Percentiles rank a stretch among this genome's conserved stretches.
Conservation (phyloP, 352 stramenopile species). For the Phytophthora multivora region DNA sequence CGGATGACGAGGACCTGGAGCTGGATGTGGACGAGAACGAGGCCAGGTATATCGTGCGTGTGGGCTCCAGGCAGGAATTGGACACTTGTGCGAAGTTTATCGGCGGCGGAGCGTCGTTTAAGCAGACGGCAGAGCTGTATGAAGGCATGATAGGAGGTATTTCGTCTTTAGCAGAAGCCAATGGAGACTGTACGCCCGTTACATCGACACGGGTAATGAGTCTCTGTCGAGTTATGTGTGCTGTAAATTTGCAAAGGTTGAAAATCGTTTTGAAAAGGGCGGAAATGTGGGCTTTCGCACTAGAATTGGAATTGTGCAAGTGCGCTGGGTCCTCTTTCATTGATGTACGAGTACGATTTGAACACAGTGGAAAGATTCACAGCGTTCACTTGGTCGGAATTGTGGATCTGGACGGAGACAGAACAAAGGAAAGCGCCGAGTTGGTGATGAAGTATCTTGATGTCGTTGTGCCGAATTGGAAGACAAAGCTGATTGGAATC, state of each 20-base stretch:
- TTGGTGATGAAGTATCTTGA: slow-evolving; percentile 25
- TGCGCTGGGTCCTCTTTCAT: slow-evolving; percentile 24
- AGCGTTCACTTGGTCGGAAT: slow-evolving; percentile 28
- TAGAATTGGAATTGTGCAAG: slow-evolving; percentile 15
- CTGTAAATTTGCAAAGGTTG: slow-evolving; percentile 30
- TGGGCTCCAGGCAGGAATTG: slow-evolving; percentile 21
- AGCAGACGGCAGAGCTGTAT: slow-evolving; percentile 20
- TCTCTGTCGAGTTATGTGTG: slow-evolving; percentile 21
- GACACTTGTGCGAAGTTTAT: slow-evolving; percentile 18
- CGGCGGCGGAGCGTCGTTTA: slow-evolving; percentile 21
- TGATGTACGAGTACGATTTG: slow-evolving; percentile 32
- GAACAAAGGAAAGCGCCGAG: slow-evolving; percentile 11
- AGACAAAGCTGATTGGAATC: slow-evolving; percentile 22
- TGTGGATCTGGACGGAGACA: slow-evolving; percentile 10
- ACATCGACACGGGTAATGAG: slow-evolving; percentile 11
- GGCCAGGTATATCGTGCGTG: slow-evolving; percentile 2
- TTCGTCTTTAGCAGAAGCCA: not conserved
- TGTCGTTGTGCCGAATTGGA: slow-evolving; percentile 25
- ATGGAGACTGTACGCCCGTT: not conserved
- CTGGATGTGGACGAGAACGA: slow-evolving; percentile 26
- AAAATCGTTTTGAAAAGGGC: slow-evolving; percentile 13
- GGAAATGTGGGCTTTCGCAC: slow-evolving; percentile 25
- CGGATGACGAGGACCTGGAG: slow-evolving; percentile 17
- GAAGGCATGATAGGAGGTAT: slow-evolving; percentile 15
- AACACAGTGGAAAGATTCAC: slow-evolving; percentile 16